Evolutionary conservation across 768 basidiomycete genomes (phyloP), one percentile per base, ranked within the genome.

Genomic region (Trametes cinnabarina): DNA sequence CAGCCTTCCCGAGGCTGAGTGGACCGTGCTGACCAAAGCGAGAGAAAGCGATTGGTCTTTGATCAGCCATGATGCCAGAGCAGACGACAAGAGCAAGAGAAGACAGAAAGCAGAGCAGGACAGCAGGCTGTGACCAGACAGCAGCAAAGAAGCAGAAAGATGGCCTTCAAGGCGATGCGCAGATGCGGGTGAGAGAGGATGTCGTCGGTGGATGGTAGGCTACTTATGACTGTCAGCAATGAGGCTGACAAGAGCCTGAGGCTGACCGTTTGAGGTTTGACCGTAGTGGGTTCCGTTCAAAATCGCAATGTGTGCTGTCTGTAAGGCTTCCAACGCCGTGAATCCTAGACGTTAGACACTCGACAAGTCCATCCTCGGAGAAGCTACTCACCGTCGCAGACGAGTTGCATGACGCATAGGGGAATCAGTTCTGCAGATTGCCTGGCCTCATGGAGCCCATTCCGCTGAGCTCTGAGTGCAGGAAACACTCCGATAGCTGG

Each of bases 111-210:
- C 15, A 4, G 34, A 30, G 35, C 28, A 20, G 39, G 39, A 43
- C 19, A 26, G 25, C 28, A 28, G 39, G 51, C 58, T 53, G 51
- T 59, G 17, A 3, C 58, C 51, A 59, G 58, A 58, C 50, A 52
- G 57, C 51, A 28, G 17, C 8, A 17, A 7, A 32, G 20, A 10
- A 40, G 26, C 30, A 32, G 7, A 40, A 23, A 26, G 22, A 28
- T 9, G 22, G 30, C 30, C 7, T 32, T 32, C 30, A 32, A 32
- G 30, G 30, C 12, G 30, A 12, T 32, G 9, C 40, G 12, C 41
- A 12, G 19, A n/a, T 11, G 28, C 25, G 39, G n/a, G n/a, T n/a
- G n/a, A n/a, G 17, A 40, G 23, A 40, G 48, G 47, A 40, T 26
- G 26, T n/a, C 15, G 28, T 30, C 19, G 41, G 2, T 17, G 10